phyloP scores from a whole-genome alignment of 2,329 filamentous ascomycete genomes.

The Monilinia aucupariae region DNA sequence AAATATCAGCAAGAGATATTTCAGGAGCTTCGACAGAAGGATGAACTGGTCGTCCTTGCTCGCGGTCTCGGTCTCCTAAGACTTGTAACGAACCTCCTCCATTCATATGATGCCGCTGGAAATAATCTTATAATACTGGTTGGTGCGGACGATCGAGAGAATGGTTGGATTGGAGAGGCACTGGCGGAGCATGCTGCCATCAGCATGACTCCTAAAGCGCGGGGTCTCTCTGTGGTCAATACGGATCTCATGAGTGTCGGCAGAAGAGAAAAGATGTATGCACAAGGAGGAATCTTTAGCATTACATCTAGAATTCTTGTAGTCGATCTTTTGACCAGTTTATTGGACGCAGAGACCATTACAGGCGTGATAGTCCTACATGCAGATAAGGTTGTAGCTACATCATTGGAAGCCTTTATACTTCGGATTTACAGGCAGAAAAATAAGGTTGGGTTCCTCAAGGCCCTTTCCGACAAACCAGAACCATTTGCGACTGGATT shows the following conservation, averaged over 20 bases:
- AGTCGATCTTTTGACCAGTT: constrained; percentile 80
- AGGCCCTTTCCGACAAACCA: constrained; percentile 90
- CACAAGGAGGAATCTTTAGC: constrained; percentile 83
- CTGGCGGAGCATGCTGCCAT: constrained; percentile 92
- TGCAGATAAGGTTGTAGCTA: constrained; percentile 79
- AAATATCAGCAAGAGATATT: constrained; percentile 95
- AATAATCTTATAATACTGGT: constrained; percentile 88
- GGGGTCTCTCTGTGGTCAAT: constrained; percentile 86
- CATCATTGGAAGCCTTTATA: constrained; percentile 91
- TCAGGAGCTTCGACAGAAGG: constrained; percentile 79
- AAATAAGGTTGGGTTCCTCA: constrained; percentile 90
- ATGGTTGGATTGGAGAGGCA: constrained; percentile 94
- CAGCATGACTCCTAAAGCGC: constrained; percentile 73
- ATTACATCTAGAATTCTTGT: constrained; percentile 94
- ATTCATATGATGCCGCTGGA: constrained; percentile 92
- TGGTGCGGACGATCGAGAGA: constrained; percentile 86
- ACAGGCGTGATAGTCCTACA: constrained; percentile 85
- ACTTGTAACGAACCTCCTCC: constrained; percentile 89
- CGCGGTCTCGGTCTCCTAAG: constrained; percentile 88
- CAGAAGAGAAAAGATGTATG: constrained; percentile 86
- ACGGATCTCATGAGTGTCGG: constrained; percentile 87
- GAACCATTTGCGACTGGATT: constrained; percentile 88
- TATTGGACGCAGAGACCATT: constrained; percentile 77
- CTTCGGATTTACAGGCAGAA: constrained; percentile 87
- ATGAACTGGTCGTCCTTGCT: constrained; percentile 89